Conservation (phyloP, 331 rosid species). For the Pyracantha coccinea region DNA sequence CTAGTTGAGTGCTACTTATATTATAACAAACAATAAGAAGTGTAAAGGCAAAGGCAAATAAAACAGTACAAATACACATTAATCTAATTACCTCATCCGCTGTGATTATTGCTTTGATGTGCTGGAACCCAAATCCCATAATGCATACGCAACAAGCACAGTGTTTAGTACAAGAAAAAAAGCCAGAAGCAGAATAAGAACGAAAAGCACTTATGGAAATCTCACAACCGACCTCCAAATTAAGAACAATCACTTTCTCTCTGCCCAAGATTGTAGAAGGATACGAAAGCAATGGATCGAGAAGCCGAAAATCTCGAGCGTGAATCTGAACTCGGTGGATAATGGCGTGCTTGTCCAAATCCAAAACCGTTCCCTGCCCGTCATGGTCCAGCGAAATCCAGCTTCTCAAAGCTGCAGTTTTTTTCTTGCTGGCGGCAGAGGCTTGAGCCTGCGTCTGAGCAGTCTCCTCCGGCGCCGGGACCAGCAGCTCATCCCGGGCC, state of each 20-base stretch:
- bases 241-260: constrained; percentile 88
- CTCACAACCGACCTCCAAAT: constrained; percentile 54
- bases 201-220: not conserved
- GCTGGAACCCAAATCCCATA: constrained; percentile 46
- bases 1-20: not conserved
- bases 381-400: constrained; percentile 66
- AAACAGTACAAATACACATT: not conserved
- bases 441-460: not conserved
- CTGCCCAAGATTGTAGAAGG: constrained; percentile 90
- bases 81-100: constrained; percentile 58
- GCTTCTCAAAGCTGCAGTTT: constrained; percentile 49
- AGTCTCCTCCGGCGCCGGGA: constrained; percentile 5
- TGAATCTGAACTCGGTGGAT: constrained; percentile 72
- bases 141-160: not conserved
- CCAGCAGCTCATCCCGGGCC: constrained; percentile 13
- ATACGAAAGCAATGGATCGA: constrained; percentile 75
- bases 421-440: constrained; percentile 30
- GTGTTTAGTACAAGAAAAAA: not conserved
- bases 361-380: constrained; percentile 47
- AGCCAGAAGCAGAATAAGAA: not conserved
- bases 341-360: constrained; percentile 78
- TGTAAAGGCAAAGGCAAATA: not conserved
- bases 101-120: constrained; percentile 87
- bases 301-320: constrained; percentile 87
- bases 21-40: not conserved